Evolutionary conservation across 2,329 filamentous ascomycete genomes (phyloP), one percentile per base, ranked within the genome.

Genomic region (Neopestalotiopsis sp.): DNA sequence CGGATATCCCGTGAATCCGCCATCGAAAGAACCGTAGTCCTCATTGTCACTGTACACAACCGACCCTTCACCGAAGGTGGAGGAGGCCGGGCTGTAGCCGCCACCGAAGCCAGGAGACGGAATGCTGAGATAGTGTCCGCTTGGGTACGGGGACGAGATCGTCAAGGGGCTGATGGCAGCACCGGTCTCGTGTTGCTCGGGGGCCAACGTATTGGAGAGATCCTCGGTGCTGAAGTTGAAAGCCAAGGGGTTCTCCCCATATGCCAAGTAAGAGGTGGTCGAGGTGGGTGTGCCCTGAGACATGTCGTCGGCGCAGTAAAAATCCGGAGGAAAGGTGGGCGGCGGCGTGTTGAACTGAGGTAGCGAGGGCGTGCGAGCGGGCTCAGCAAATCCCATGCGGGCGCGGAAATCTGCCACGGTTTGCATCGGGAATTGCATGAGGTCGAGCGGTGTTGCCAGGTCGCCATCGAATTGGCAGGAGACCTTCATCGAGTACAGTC

Each of bases 391-490:
- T 62, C 91, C 90, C 84, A 93, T 90, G 72, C 90, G 88, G 45
- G 83, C 84, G 73, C 91, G 89, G 80, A 94, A 94, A 74, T 90
- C 89, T 68, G 84, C 83, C 67, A 93, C 89, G 61, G 90, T 89
- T 73, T 92, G 87, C 67, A 92, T 89, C 20, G 92, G 91, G 71
- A 91, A 90, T 73, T 92, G 89, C 89, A 94, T 92, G 58, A 94
- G 84, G 4, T 84, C 83, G 70, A 93, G 80, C 12, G 90, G 89
- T 38, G 90, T 88, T 75, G 90, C 88, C 57, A 87, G 80, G 32
- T 89, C 87, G 17, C 85, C 84, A 67, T 89, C 87, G 69, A 86
- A 83, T 24, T 84, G 84, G 70, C 87, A 85, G 4, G 87, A 86
- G 28, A 89, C 82, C 74, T 88, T 94, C 82, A 93, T 88, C 28